phyloP scores from a whole-genome alignment of 2,329 filamentous ascomycete species.

The Didymella arachidicola region DNA sequence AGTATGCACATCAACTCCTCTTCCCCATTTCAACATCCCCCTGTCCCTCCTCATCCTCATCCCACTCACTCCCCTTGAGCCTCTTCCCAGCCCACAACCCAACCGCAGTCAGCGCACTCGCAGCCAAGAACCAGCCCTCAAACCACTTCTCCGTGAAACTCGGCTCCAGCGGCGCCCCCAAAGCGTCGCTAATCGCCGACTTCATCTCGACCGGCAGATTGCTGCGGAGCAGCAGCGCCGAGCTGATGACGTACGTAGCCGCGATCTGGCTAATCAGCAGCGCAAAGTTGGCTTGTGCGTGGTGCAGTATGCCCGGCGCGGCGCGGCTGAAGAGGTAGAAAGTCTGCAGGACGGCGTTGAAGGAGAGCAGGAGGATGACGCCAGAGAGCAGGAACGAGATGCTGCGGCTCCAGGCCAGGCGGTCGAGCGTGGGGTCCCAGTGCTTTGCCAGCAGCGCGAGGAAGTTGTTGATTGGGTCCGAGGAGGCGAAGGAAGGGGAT shows the following conservation, averaged over 20 bases:
- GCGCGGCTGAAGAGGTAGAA: slow-evolving; percentile 81
- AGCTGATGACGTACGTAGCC: slow-evolving; percentile 85
- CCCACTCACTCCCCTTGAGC: slow-evolving; percentile 57
- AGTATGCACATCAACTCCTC: slow-evolving; percentile 57
- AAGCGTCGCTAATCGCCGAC: slow-evolving; percentile 76
- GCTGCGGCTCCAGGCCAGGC: slow-evolving; percentile 81
- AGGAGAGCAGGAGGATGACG: slow-evolving; percentile 81
- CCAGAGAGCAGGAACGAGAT: slow-evolving; percentile 85
- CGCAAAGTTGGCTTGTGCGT: slow-evolving; percentile 79
- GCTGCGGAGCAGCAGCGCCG: slow-evolving; percentile 76
- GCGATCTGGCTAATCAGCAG: slow-evolving; percentile 81
- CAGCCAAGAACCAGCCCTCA: slow-evolving; percentile 81
- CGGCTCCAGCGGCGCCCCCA: slow-evolving; percentile 77
- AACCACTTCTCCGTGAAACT: slow-evolving; percentile 84
- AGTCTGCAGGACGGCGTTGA: slow-evolving; percentile 84
- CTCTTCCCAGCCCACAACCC: slow-evolving; percentile 77
- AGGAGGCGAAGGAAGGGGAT: slow-evolving; percentile 66
- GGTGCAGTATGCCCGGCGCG: slow-evolving; percentile 73
- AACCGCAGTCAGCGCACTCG: slow-evolving; percentile 69
- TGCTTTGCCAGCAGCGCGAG: slow-evolving; percentile 81
- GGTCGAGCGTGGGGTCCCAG: slow-evolving; percentile 83
- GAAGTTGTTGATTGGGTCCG: slow-evolving; percentile 84
- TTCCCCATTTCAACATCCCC: slow-evolving; percentile 76
- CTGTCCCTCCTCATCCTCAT: slow-evolving; percentile 50
- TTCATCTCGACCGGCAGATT: slow-evolving; percentile 81